Conservation (phyloP, 768 basidiomycete genomes). For the Dentipellis sp. region DNA sequence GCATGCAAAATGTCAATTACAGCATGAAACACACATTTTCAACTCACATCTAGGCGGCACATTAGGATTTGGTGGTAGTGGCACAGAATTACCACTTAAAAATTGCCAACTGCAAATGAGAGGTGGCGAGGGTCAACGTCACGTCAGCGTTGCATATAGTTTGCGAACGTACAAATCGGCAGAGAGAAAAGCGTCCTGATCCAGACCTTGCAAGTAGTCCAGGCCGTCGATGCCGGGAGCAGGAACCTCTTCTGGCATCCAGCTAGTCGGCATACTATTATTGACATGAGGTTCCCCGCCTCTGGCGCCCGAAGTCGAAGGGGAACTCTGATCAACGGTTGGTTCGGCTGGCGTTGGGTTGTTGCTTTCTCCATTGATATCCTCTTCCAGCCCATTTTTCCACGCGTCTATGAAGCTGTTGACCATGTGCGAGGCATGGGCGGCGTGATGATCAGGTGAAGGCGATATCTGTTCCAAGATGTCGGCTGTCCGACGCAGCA, state of each 20-base stretch:
- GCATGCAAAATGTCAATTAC: no score
- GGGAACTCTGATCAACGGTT: not conserved
- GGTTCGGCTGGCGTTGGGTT: not conserved
- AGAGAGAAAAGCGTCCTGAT: not conserved
- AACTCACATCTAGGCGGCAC: no score
- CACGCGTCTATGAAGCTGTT: constrained; percentile 9
- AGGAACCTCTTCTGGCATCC: not conserved
- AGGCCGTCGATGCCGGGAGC: not conserved
- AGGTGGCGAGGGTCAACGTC: no score
- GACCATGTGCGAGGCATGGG: constrained; percentile 7
- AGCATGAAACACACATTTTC: no score
- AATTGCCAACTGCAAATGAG: no score
- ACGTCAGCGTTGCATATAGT: no score
- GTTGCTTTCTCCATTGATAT: not conserved
- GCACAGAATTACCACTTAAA: no score
- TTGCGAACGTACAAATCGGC: not conserved
- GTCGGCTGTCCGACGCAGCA: constrained; percentile 8
- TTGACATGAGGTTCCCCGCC: not conserved
- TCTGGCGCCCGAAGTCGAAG: not conserved
- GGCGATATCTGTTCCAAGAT: constrained; percentile 5
- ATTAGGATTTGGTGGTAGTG: no score
- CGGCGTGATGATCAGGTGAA: constrained; percentile 11
- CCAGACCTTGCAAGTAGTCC: not conserved
- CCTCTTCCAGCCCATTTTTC: not conserved
- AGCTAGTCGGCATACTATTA: not conserved